Conservation (phyloP, 208 protist species). For the Leishmania braziliensis region DNA sequence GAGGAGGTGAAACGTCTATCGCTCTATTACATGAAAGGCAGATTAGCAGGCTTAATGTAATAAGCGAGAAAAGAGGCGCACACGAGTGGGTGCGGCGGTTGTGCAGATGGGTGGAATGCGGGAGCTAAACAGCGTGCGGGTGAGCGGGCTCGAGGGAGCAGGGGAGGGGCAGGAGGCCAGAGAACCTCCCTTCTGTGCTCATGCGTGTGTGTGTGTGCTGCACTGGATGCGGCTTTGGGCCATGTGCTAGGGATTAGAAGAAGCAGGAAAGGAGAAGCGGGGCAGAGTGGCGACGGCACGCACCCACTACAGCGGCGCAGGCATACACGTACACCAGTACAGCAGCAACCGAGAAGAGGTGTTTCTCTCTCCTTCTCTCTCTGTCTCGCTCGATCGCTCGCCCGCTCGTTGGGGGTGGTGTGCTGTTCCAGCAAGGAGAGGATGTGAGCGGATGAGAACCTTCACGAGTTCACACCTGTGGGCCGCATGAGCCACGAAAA, state of each 20-base stretch:
- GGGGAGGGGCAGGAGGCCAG: background rate
- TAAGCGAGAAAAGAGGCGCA: background rate
- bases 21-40: background rate
- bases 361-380: background rate
- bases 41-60: background rate
- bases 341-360: background rate
- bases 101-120: background rate
- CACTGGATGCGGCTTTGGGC: background rate
- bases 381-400: background rate
- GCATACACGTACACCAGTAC: background rate
- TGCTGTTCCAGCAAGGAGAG: background rate
- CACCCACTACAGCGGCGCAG: conserved; percentile 2
- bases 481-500: background rate
- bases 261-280: background rate
- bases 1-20: background rate
- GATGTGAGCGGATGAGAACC: background rate
- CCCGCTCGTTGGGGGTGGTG: conserved; percentile 1
- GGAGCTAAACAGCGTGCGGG: background rate
- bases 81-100: background rate
- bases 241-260: background rate
- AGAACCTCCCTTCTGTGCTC: background rate
- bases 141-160: background rate
- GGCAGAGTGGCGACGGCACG: background rate
- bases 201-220: conserved; percentile 9
- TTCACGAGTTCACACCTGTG: conserved; percentile 1